phyloP scores from a whole-genome alignment of 768 basidiomycete genomes.

The Leucogyrophana mollusca region DNA sequence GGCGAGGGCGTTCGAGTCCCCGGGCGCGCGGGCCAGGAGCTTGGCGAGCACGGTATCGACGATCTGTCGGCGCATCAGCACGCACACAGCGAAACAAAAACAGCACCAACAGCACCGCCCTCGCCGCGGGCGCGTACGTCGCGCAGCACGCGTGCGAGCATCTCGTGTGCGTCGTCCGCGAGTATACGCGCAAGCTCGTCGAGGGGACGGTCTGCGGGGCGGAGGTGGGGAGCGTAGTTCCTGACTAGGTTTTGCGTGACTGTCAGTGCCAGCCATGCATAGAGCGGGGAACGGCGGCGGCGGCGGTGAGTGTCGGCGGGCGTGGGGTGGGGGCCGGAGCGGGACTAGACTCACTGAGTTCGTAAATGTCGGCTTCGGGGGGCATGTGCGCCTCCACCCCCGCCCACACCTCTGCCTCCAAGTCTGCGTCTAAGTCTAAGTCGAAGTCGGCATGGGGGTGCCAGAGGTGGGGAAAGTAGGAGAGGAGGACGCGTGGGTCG shows the following conservation, averaged over 20 bases:
- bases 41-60: too few relatives aligned
- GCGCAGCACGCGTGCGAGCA: too few relatives aligned
- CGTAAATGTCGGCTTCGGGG: slow-evolving; percentile 60
- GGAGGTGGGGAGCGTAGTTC: slow-evolving; percentile 81
- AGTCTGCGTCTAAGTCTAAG: slow-evolving; percentile 46
- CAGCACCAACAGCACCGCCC: too few relatives aligned
- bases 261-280: slow-evolving; percentile 62
- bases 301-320: slow-evolving; percentile 12
- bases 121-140: too few relatives aligned
- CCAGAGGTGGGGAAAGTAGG: slow-evolving; percentile 70
- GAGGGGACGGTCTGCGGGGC: slow-evolving; percentile 52
- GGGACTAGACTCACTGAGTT: slow-evolving; percentile 65
- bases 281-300: too few relatives aligned
- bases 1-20: too few relatives aligned
- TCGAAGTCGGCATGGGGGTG: too few relatives aligned
- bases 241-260: slow-evolving; percentile 79
- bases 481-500: slow-evolving; percentile 74
- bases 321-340: slow-evolving; percentile 17
- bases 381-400: slow-evolving; percentile 70
- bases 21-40: too few relatives aligned
- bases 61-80: too few relatives aligned
- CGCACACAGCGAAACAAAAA: too few relatives aligned
- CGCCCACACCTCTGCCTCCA: slow-evolving; percentile 61
- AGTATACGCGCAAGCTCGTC: too few relatives aligned
- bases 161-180: too few relatives aligned